Base-by-base conservation (phyloP, 2,329 filamentous ascomycete species). In the Dothiorella sarmentorum region DNA sequence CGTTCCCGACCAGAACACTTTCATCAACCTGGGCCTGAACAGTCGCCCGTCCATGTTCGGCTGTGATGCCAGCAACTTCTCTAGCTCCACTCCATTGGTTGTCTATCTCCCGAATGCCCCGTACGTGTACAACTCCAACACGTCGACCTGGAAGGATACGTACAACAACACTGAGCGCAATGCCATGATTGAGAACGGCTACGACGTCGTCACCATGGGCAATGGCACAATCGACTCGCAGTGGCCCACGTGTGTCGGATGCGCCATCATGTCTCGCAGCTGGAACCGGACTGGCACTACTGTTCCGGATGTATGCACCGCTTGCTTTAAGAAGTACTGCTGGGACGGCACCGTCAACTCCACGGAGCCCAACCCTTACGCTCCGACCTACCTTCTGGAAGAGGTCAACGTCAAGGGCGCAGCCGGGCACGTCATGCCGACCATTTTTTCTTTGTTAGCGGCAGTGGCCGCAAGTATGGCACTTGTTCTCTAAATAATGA, bases 41-140 rank as follows among this genome's bases (percentile, higher is more conserved):
- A 82, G 78, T 60, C 81, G 80, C 4, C 90, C 90, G 0, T 87
- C 87, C 1, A 92, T 94, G 78, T 94, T 94, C 69, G 90, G 90
- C 43, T 94, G 90, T 73, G 76, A 90, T 69, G 78, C 79, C 33
- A 77, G 76, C 53, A 90, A 91, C 72, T 79, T 83, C 49, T 85
- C 85, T 0, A 73, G 74, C 9, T 66, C 75, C 20, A 75, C 82
- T 0, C 91, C 91, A 0, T 74, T 96, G 1, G 78, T 96, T 62
- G 89, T 96, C 63, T 99, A 99, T 76, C 73, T 97, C 44, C 90
- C 94, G 60, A 95, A 94, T 69, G 81, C 86, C 20, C 92, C 91
- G 1, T 96, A 95, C 75, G 82, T 86, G 45, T 83, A 82, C 69
- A 75, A 80, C 63, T 89, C 86, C 72, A 97, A 97, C 77, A 81